Conservation (phyloP, 2,329 filamentous ascomycete species). For the Aspergillus proliferans region DNA sequence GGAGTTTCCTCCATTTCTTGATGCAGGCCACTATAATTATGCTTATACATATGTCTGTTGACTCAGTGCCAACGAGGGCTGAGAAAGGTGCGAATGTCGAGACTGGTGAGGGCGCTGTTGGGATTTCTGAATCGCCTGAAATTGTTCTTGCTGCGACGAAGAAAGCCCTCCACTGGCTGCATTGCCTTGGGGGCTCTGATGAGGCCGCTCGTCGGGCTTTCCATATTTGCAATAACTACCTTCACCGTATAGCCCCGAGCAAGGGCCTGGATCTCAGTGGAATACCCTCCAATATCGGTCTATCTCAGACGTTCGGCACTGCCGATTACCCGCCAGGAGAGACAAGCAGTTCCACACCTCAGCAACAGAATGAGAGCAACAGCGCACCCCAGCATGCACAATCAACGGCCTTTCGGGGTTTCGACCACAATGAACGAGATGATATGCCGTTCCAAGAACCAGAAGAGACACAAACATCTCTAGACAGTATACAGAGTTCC, state of each 20-base stretch:
- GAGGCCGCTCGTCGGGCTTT: background rate
- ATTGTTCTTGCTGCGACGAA: background rate
- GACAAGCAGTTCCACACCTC: too few relatives aligned
- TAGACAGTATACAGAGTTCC: too few relatives aligned
- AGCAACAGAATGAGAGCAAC: too few relatives aligned
- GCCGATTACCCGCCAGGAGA: too few relatives aligned
- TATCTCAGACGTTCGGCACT: too few relatives aligned
- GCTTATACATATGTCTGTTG: constrained; percentile 25
- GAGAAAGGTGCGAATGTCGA: background rate
- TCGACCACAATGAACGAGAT: too few relatives aligned
- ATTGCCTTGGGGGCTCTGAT: background rate
- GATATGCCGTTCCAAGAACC: too few relatives aligned
- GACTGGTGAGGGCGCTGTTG: background rate
- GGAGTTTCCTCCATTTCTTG: constrained; percentile 36
- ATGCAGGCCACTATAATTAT: constrained; percentile 37
- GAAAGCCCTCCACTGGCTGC: background rate
- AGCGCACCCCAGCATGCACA: too few relatives aligned
- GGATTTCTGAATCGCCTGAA: background rate
- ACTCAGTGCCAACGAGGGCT: background rate
- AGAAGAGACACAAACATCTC: too few relatives aligned
- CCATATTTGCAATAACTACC: background rate
- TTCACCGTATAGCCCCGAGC: background rate
- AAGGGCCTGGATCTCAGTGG: too few relatives aligned
- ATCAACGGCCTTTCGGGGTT: too few relatives aligned
- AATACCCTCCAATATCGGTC: too few relatives aligned